A percentile compares a stretch with the other conserved stretches of the same genome.
These are phyloP conservation scores for Capronia coronata DNA, from an alignment of 2,329 filamentous ascomycete genomes.

Conservation along the genomic window DNA sequence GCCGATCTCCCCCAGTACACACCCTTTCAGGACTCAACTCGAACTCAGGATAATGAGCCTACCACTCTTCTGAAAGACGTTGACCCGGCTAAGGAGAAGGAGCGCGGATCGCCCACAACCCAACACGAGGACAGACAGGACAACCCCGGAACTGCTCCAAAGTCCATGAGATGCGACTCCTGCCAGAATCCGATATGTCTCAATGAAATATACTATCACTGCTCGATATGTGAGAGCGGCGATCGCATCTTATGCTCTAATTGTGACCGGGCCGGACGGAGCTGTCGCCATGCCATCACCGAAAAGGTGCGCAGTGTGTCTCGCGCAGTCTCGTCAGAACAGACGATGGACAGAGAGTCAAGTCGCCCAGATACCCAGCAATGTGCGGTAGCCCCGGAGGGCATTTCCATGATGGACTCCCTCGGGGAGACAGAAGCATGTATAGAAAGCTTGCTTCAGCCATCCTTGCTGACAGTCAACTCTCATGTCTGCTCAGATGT, in stretches of 20 bases:
- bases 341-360: constrained; percentile 4
- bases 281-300: constrained; percentile 26
- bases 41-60: constrained; percentile 20
- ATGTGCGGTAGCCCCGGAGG: constrained; percentile 13
- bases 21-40: constrained; percentile 21
- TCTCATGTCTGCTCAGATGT: constrained; percentile 9
- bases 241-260: constrained; percentile 26
- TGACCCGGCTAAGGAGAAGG: constrained; percentile 4
- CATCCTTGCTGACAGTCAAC: constrained; percentile 6
- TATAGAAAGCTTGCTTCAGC: constrained; percentile 3
- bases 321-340: constrained; percentile 1
- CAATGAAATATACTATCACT: constrained; percentile 26
- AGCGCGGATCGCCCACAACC: neutral
- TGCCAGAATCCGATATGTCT: constrained; percentile 25
- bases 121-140: neutral
- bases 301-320: constrained; percentile 24
- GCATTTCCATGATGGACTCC: constrained; percentile 5
- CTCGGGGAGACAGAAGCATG: neutral
- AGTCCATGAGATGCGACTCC: constrained; percentile 26
- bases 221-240: constrained; percentile 24
- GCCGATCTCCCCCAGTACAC: constrained; percentile 24
- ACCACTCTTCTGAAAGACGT: constrained; percentile 12
- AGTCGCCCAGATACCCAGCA: constrained; percentile 11
- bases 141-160: constrained; percentile 4
- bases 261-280: constrained; percentile 24